These are phyloP conservation scores for Pichia cabralensis DNA, from an alignment of 805 yeast genomes.

Conservation along the genomic window DNA sequence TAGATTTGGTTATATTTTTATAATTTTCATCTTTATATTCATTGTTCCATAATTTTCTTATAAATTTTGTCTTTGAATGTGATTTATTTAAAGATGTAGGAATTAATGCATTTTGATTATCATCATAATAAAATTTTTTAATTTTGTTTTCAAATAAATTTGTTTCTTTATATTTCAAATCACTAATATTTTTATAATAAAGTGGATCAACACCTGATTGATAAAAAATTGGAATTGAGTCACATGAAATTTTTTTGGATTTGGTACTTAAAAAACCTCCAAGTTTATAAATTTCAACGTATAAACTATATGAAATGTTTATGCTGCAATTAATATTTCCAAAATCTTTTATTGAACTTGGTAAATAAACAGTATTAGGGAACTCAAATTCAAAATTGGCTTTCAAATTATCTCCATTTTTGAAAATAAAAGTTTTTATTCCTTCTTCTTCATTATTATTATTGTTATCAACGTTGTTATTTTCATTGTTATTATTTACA, in stretches of 20 bases:
- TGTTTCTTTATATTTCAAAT: not conserved
- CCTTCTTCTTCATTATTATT: no score
- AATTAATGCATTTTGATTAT: slow-evolving; percentile 1
- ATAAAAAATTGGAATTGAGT: slow-evolving; percentile 1
- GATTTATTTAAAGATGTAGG: slow-evolving; percentile 1
- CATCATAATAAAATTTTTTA: slow-evolving; percentile 5
- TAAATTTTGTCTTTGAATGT: slow-evolving; percentile 5
- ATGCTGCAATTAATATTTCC: slow-evolving; percentile 4
- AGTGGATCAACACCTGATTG: slow-evolving; percentile 6
- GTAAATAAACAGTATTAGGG: slow-evolving; percentile 2
- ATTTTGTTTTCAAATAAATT: slow-evolving; percentile 3
- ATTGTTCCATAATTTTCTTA: slow-evolving; percentile 4
- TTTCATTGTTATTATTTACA: not conserved
- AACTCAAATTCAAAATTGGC: slow-evolving; percentile 3
- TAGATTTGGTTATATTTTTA: slow-evolving; percentile 1
- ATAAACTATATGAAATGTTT: not conserved
- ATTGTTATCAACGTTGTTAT: no score
- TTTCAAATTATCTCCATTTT: slow-evolving; percentile 1
- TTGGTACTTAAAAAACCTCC: not conserved
- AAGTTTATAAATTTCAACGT: slow-evolving; percentile 4
- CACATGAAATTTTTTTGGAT: not conserved
- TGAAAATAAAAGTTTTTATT: not conserved
- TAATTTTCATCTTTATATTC: slow-evolving; percentile 4
- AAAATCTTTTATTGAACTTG: slow-evolving; percentile 4
- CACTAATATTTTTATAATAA: not conserved